Conservation (phyloP, 2,329 filamentous ascomycete genomes). For the Leptosphaerulina australis region DNA sequence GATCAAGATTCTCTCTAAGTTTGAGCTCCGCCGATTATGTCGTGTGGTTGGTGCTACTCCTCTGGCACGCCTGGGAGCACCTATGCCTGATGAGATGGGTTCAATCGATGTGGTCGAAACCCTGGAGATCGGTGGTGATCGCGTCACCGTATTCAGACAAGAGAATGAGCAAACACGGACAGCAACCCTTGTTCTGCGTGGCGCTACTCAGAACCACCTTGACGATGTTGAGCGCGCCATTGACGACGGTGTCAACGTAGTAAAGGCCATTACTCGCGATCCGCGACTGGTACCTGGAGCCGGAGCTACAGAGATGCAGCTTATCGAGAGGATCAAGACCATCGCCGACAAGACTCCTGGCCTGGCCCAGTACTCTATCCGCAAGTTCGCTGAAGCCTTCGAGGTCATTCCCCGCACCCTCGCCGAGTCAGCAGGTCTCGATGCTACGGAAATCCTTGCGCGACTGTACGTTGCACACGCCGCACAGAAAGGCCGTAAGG, state of each 20-base stretch:
- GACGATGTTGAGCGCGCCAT: slow-evolving; percentile 97
- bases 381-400: slow-evolving; percentile 96
- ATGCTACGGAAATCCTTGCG: slow-evolving; percentile 95
- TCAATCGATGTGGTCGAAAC: slow-evolving; percentile 94
- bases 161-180: slow-evolving; percentile 91
- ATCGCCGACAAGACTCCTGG: slow-evolving; percentile 92
- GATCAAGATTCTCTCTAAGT: slow-evolving; percentile 97
- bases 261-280: slow-evolving; percentile 97
- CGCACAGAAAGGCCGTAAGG: slow-evolving; percentile 56
- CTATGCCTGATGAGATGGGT: slow-evolving; percentile 99
- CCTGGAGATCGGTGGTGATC: slow-evolving; percentile 94
- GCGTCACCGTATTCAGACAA: slow-evolving; percentile 97
- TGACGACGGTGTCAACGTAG: slow-evolving; percentile 96
- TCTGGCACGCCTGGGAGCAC: slow-evolving; percentile 91
- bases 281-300: slow-evolving; percentile 89
- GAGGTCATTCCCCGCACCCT: slow-evolving; percentile 94
- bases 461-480: slow-evolving; percentile 92
- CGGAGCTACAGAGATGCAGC: slow-evolving; percentile 90
- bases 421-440: slow-evolving; percentile 91
- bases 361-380: slow-evolving; percentile 92
- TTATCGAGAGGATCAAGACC: slow-evolving; percentile 88
- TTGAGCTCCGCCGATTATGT: slow-evolving; percentile 92
- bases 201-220: slow-evolving; percentile 96
- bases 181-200: slow-evolving; percentile 89
- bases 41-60: slow-evolving; percentile 95